phyloP scores from a whole-genome alignment of 768 basidiomycete genomes.

The Boletus reticuloceps region DNA sequence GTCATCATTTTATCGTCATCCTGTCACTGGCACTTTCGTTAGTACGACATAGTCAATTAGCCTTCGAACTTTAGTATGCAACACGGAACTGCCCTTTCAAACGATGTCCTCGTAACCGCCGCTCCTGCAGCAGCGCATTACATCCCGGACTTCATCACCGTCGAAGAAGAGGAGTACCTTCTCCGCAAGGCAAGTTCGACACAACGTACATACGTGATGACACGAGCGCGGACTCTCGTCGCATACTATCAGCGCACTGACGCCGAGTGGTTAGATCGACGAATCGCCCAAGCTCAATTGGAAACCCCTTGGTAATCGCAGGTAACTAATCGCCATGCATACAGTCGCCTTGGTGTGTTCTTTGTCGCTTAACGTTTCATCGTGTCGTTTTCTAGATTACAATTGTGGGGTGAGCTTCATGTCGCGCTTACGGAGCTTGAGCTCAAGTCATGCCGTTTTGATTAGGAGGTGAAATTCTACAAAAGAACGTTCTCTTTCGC shows the following conservation, averaged over 20 bases:
- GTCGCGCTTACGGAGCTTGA: not conserved
- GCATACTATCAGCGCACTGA: slow-evolving; percentile 14
- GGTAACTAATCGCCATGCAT: slow-evolving; percentile 4
- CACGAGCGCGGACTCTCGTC: not conserved
- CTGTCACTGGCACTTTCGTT: not conserved
- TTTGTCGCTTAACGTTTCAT: not conserved
- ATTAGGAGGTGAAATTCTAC: slow-evolving; percentile 70
- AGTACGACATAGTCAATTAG: not conserved
- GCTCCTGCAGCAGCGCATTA: slow-evolving; percentile 51
- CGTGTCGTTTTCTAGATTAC: slow-evolving; percentile 45
- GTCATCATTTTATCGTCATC: not conserved
- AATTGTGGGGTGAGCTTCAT: slow-evolving; percentile 60
- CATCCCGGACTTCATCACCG: slow-evolving; percentile 73
- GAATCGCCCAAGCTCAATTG: slow-evolving; percentile 81
- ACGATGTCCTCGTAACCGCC: slow-evolving; percentile 23
- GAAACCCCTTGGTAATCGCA: slow-evolving; percentile 50
- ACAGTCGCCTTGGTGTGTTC: not conserved
- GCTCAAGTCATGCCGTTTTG: slow-evolving; percentile 4
- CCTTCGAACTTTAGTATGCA: slow-evolving; percentile 11
- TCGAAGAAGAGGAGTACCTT: slow-evolving; percentile 75
- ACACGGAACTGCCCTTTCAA: slow-evolving; percentile 3
- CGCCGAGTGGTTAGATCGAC: slow-evolving; percentile 50
- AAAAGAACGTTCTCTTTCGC: slow-evolving; percentile 64
- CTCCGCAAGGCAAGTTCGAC: slow-evolving; percentile 60
- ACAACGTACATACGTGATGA: not conserved